Evolutionary conservation across 495 filamentous ascomycete species (phyloP).

Genomic region (Aspergillus ostianus): DNA sequence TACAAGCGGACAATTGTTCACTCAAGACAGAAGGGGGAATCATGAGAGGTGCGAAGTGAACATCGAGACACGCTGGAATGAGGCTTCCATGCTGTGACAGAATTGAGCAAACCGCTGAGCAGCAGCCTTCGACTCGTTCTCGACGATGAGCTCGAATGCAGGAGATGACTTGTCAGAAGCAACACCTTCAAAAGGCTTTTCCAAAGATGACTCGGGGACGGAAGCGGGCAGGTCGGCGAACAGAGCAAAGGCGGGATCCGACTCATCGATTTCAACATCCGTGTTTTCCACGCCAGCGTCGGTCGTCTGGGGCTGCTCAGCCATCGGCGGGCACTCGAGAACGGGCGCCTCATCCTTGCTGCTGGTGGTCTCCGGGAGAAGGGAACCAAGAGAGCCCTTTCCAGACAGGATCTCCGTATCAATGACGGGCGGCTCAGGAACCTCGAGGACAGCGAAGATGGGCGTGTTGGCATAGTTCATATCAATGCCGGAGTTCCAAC

Average conservation of each 20-base stretch:
- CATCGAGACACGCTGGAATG: slow-evolving; percentile 46
- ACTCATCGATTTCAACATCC: slow-evolving; percentile 56
- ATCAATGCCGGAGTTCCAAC: slow-evolving; percentile 54
- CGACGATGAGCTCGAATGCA: slow-evolving; percentile 60
- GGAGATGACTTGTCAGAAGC: slow-evolving; percentile 56
- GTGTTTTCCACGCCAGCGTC: slow-evolving; percentile 34
- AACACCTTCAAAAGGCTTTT: slow-evolving; percentile 53
- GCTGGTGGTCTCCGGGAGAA: slow-evolving; percentile 27
- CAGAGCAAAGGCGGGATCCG: slow-evolving; percentile 58
- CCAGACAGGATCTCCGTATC: slow-evolving; percentile 63
- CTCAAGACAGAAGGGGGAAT: slow-evolving; percentile 33
- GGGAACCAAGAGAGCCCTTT: slow-evolving; percentile 53
- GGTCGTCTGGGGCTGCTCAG: slow-evolving; percentile 30
- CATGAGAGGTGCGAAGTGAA: slow-evolving; percentile 48
- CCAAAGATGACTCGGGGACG: slow-evolving; percentile 9
- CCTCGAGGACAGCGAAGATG: slow-evolving; percentile 75
- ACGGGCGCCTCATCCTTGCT: slow-evolving; percentile 51
- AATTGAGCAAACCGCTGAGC: slow-evolving; percentile 42
- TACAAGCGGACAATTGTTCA: slow-evolving; percentile 24
- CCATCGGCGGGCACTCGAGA: slow-evolving; percentile 42
- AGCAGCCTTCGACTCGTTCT: slow-evolving; percentile 32
- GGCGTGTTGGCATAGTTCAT: slow-evolving; percentile 65
- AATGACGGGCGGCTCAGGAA: slow-evolving; percentile 67
- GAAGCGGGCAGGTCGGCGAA: slow-evolving; percentile 50
- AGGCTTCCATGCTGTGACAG: slow-evolving; percentile 51